Evolutionary conservation across 371 early-diverging fungal species (phyloP).

Genomic region (Phascolomyces articulosus): DNA sequence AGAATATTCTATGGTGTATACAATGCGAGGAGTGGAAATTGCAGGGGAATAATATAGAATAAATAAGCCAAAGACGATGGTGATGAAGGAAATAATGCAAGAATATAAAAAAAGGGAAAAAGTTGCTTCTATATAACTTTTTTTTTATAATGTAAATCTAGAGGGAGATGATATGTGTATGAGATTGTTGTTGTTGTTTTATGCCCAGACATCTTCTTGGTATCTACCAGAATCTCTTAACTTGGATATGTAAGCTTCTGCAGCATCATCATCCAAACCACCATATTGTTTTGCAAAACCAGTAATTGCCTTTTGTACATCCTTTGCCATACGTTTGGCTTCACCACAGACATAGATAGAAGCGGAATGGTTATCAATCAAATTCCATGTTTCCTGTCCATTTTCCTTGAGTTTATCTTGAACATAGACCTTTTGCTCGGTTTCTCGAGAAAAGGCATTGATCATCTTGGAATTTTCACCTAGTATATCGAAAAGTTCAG

Average conservation of each 20-base stretch:
- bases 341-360: conserved; percentile 92
- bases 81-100: too few species aligned
- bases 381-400: conserved; percentile 66
- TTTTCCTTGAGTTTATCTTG: conserved; percentile 74
- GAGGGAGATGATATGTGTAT: neutral
- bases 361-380: conserved; percentile 61
- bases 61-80: too few species aligned
- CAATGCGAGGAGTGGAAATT: too few species aligned
- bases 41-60: too few species aligned
- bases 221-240: conserved; percentile 79
- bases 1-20: too few species aligned
- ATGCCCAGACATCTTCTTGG: conserved; percentile 94
- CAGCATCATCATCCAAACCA: conserved; percentile 66
- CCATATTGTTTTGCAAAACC: conserved; percentile 70
- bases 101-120: too few species aligned
- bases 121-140: too few species aligned
- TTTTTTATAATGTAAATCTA: too few species aligned
- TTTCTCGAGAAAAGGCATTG: conserved; percentile 87
- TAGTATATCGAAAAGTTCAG: conserved; percentile 51
- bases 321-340: conserved; percentile 92
- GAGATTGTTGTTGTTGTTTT: conserved; percentile 3
- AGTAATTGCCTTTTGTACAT: conserved; percentile 72
- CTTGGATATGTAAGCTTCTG: conserved; percentile 73
- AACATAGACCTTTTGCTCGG: conserved; percentile 79
- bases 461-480: conserved; percentile 59